Evolutionary conservation across 345 rosid genomes (phyloP).

Genomic region (Triadica sebifera): DNA sequence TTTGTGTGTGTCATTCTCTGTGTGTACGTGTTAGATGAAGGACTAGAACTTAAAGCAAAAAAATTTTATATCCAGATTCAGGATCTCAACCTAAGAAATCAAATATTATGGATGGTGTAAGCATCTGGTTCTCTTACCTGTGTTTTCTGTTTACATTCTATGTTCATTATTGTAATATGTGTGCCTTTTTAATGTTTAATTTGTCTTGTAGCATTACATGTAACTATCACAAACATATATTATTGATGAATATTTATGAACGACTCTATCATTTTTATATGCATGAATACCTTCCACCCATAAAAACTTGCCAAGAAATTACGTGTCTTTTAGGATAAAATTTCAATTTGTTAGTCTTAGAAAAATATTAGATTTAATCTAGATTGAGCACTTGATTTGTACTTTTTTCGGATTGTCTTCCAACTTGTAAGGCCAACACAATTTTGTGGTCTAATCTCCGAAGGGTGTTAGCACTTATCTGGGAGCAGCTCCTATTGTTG

Average conservation of each 20-base stretch:
- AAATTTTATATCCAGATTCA: conserved; percentile 33
- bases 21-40: neutral
- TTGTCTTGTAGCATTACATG: neutral
- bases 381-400: neutral
- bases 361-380: neutral
- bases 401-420: neutral
- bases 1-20: neutral
- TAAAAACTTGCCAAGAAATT: neutral
- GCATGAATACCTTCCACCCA: neutral
- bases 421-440: neutral
- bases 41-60: neutral
- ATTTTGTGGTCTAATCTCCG: conserved; percentile 20
- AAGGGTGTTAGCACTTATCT: conserved; percentile 87
- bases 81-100: conserved; percentile 34
- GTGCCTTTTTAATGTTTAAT: neutral
- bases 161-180: neutral
- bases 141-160: conserved; percentile 2
- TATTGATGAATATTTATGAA: neutral
- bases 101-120: conserved; percentile 48
- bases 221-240: neutral
- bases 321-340: neutral
- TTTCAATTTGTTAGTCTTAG: neutral
- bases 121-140: conserved; percentile 36
- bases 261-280: neutral
- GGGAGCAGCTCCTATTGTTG: conserved; percentile 93